Conservation (phyloP, 768 basidiomycete genomes). For the Tulasnella sp. region DNA sequence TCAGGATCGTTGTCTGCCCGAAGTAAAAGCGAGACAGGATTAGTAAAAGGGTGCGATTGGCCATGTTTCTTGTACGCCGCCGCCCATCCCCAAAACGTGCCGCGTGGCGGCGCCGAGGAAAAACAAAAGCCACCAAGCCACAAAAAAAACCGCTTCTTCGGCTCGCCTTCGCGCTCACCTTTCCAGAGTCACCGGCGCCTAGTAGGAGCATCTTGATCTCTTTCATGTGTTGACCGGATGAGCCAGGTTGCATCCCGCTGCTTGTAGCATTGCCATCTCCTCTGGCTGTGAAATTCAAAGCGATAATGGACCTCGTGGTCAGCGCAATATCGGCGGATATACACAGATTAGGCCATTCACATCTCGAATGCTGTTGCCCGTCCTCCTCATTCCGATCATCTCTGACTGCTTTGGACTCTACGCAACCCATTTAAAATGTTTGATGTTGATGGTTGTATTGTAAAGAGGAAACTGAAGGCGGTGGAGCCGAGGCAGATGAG, state of each 20-base stretch:
- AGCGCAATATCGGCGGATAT: no score
- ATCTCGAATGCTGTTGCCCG: no score
- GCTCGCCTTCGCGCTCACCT: constrained; percentile 38
- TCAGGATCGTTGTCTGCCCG: constrained; percentile 72
- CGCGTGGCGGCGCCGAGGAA: not conserved
- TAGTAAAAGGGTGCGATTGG: no score
- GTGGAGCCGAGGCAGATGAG: not conserved
- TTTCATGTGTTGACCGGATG: not conserved
- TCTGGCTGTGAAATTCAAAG: no score
- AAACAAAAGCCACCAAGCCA: no score
- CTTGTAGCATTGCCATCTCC: no score
- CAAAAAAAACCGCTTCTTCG: no score
- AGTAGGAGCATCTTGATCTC: constrained; percentile 94
- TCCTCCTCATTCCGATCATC: not conserved
- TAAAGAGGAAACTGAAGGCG: not conserved
- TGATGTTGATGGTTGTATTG: not conserved
- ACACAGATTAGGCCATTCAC: no score
- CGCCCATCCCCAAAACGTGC: not conserved
- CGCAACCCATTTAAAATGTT: constrained; percentile 1
- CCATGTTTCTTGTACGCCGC: no score
- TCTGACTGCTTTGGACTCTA: not conserved
- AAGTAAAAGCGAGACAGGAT: not conserved
- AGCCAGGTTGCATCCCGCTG: no score
- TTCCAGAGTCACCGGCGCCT: constrained; percentile 95
- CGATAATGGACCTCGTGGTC: no score